A percentile compares a stretch with the other conserved stretches of the same genome.
These are phyloP conservation scores for Pezicula carpinea DNA, from an alignment of 2,329 filamentous ascomycete genomes.

Conservation along the genomic window DNA sequence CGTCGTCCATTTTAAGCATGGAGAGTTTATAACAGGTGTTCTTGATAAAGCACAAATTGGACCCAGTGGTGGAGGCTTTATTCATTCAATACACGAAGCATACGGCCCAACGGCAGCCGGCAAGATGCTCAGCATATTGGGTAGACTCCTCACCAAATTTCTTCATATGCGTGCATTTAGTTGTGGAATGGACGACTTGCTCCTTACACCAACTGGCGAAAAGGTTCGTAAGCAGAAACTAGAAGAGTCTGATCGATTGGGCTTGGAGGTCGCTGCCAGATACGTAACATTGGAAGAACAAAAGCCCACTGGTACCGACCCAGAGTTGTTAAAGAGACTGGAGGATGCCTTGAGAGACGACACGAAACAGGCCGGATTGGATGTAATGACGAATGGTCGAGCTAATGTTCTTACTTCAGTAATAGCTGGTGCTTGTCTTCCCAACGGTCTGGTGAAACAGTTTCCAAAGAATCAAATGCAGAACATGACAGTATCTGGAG, in stretches of 20 bases:
- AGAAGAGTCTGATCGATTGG: constrained; percentile 60
- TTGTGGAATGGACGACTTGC: constrained; percentile 94
- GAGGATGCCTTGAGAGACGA: constrained; percentile 91
- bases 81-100: constrained; percentile 89
- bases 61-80: constrained; percentile 76
- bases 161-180: constrained; percentile 93
- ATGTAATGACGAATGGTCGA: constrained; percentile 74
- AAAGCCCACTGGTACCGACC: constrained; percentile 57
- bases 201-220: constrained; percentile 78
- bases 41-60: constrained; percentile 95
- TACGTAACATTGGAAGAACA: constrained; percentile 79
- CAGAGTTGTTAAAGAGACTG: constrained; percentile 70
- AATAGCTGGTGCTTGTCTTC: constrained; percentile 76
- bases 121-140: constrained; percentile 82
- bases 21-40: constrained; percentile 84
- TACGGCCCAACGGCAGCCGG: constrained; percentile 87
- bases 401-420: constrained; percentile 68
- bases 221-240: constrained; percentile 64
- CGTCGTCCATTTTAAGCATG: constrained; percentile 75
- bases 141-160: constrained; percentile 81
- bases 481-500: constrained; percentile 94
- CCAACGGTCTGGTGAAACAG: constrained; percentile 76
- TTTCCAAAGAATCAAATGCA: constrained; percentile 99
- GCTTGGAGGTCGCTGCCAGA: constrained; percentile 74
- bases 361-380: constrained; percentile 83